These are phyloP conservation scores for Leucaena leucocephala DNA, from an alignment of 306 rosid genomes.

Conservation along the genomic window DNA sequence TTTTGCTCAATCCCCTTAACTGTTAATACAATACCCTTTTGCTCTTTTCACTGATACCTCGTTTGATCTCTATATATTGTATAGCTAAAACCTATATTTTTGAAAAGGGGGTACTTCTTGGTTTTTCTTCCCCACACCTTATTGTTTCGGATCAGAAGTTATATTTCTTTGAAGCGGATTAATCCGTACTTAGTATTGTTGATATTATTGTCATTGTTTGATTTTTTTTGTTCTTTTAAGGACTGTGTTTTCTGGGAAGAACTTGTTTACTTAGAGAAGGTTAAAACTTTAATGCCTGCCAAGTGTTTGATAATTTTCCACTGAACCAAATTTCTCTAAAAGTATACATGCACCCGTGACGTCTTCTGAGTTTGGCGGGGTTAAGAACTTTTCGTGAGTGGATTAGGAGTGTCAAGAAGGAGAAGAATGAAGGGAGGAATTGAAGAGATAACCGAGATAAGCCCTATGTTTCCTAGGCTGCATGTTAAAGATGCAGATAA, in stretches of 20 bases:
- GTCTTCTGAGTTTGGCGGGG: conserved; percentile 25
- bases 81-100: conserved; percentile 24
- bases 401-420: conserved; percentile 16
- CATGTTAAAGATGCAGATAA: conserved; percentile 71
- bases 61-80: not conserved
- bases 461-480: conserved; percentile 79
- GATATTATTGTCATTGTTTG: conserved; percentile 1
- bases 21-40: not conserved
- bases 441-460: conserved; percentile 49
- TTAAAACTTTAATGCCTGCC: conserved; percentile 13
- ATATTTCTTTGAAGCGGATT: conserved; percentile 38
- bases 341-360: not conserved
- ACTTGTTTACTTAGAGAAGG: not conserved
- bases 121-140: not conserved
- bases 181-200: not conserved
- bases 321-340: not conserved
- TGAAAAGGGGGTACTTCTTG: conserved; percentile 37
- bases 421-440: conserved; percentile 46
- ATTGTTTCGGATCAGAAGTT: conserved; percentile 20
- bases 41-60: not conserved
- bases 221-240: not conserved
- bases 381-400: conserved; percentile 6
- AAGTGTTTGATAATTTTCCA: not conserved
- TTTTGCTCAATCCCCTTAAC: conserved; percentile 21
- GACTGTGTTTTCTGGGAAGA: conserved; percentile 1